Conservation (phyloP, 2,329 filamentous ascomycete species). For the Alternaria alternata region DNA sequence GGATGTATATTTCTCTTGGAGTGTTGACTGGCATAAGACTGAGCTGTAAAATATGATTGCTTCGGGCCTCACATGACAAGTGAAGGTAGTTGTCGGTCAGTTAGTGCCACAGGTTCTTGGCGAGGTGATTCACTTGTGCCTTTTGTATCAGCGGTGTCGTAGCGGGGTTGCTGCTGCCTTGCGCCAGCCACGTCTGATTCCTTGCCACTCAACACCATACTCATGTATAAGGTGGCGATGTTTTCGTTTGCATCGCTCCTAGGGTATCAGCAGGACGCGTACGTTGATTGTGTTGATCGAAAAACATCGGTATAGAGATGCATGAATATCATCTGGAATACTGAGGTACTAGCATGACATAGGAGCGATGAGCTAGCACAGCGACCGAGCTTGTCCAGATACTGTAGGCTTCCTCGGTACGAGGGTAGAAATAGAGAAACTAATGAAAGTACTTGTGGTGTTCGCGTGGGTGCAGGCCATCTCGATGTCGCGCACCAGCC, state of each 20-base stretch:
- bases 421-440: neutral
- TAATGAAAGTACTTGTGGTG: neutral
- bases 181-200: neutral
- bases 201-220: neutral
- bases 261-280: no score
- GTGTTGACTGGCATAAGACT: neutral
- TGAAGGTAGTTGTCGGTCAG: neutral
- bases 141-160: neutral
- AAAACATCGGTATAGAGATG: neutral
- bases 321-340: neutral
- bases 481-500: constrained; percentile 4
- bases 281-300: no score
- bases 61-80: neutral
- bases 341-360: no score
- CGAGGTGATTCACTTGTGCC: neutral
- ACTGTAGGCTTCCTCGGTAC: neutral
- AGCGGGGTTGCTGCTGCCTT: neutral
- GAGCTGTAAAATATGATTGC: neutral
- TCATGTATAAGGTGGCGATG: neutral
- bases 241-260: neutral
- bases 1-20: neutral
- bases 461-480: neutral
- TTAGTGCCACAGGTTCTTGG: neutral
- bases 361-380: no score
- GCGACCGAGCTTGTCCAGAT: neutral